phyloP scores from a whole-genome alignment of 768 basidiomycete genomes.

The Boletus sensibilis region DNA sequence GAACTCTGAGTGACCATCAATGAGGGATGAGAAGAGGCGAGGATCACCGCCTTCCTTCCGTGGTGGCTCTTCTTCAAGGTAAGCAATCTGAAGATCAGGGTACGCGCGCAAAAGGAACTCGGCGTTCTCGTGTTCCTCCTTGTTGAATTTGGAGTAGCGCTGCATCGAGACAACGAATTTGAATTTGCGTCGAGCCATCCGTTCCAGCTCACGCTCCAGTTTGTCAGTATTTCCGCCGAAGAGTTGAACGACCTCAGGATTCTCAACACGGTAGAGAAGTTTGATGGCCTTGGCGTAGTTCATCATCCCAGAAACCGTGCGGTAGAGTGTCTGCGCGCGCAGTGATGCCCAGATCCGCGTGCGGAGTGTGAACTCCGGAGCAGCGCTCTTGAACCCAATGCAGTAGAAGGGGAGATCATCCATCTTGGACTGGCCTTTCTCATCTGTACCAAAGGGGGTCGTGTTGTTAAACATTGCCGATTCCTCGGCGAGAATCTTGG shows the following conservation, averaged over 20 bases:
- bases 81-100: constrained; percentile 97
- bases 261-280: constrained; percentile 97
- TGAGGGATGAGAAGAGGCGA: constrained; percentile 91
- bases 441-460: constrained; percentile 69
- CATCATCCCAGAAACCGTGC: constrained; percentile 99
- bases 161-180: constrained; percentile 99
- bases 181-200: constrained; percentile 98
- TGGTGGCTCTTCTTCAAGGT: constrained; percentile 93
- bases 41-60: constrained; percentile 95
- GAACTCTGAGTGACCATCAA: constrained; percentile 98
- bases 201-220: constrained; percentile 92
- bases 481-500: constrained; percentile 97
- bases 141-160: constrained; percentile 98
- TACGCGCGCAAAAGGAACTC: constrained; percentile 97
- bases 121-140: constrained; percentile 98
- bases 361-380: constrained; percentile 96
- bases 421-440: constrained; percentile 80
- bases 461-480: constrained; percentile 80
- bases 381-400: constrained; percentile 98
- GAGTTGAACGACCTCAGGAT: constrained; percentile 96
- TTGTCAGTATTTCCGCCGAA: constrained; percentile 98
- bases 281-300: constrained; percentile 99
- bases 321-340: constrained; percentile 96
- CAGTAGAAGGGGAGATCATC: constrained; percentile 97
- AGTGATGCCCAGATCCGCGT: constrained; percentile 99